A percentile compares a stretch with the other conserved stretches of the same genome.
Evolutionary conservation across 768 basidiomycete genomes (phyloP).

Genomic region (Cystobasidium ongulense): DNA sequence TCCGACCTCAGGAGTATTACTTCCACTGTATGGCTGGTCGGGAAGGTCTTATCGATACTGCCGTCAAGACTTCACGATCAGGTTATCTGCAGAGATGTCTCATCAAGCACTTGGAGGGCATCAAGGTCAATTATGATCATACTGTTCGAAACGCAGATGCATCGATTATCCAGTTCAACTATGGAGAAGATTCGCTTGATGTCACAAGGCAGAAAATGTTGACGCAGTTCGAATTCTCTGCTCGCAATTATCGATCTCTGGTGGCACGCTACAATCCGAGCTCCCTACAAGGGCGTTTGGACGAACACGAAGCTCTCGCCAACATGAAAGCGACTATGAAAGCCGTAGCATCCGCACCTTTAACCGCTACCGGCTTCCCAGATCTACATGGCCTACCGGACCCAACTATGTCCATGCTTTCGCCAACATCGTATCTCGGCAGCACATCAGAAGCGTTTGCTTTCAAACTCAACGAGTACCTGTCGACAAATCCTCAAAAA

Average conservation of each 20-base stretch:
- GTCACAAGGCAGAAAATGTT: slow-evolving; percentile 96
- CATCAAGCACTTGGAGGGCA: slow-evolving; percentile 95
- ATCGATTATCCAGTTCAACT: slow-evolving; percentile 88
- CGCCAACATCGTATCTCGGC: slow-evolving; percentile 71
- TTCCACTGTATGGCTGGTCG: slow-evolving; percentile 99
- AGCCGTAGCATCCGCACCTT: slow-evolving; percentile 43
- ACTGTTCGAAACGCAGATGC: slow-evolving; percentile 93
- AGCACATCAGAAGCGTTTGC: slow-evolving; percentile 90
- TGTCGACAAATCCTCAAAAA: slow-evolving; percentile 61
- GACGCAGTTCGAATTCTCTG: slow-evolving; percentile 84
- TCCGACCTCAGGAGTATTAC: slow-evolving; percentile 98
- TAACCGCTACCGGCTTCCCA: background rate
- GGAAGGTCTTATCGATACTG: slow-evolving; percentile 97
- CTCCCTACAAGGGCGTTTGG: slow-evolving; percentile 53
- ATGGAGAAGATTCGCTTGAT: slow-evolving; percentile 92
- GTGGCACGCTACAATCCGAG: slow-evolving; percentile 57
- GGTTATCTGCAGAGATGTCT: slow-evolving; percentile 96
- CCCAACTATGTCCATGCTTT: slow-evolving; percentile 66
- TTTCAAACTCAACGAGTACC: slow-evolving; percentile 64
- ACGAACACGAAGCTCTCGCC: slow-evolving; percentile 57
- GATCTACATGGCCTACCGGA: slow-evolving; percentile 51
- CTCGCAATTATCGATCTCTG: slow-evolving; percentile 71
- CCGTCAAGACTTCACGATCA: slow-evolving; percentile 96
- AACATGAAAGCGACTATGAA: slow-evolving; percentile 90
- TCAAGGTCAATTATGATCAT: slow-evolving; percentile 93